Evolutionary conservation across 2,329 filamentous ascomycete species (phyloP).

Genomic region (Elsinoe ampelina): DNA sequence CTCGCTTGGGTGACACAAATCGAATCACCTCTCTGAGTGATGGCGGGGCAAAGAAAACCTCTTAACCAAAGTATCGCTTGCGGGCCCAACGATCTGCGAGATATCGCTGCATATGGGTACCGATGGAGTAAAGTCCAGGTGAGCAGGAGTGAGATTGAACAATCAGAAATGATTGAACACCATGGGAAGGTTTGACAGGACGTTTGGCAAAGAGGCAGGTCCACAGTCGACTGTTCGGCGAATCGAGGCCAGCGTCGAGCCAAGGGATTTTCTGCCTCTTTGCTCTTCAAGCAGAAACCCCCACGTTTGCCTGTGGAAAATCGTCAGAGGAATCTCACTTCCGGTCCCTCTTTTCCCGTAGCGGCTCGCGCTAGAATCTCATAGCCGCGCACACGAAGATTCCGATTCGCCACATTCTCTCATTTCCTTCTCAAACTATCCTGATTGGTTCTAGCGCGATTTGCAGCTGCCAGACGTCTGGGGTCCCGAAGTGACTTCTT

Average conservation of each 20-base stretch:
- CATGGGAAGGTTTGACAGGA: neutral
- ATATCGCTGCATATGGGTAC: slow-evolving; percentile 42
- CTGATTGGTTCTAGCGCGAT: neutral
- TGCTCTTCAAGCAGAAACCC: neutral
- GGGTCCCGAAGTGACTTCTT: slow-evolving; percentile 3
- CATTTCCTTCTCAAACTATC: neutral
- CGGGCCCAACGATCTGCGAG: slow-evolving; percentile 43
- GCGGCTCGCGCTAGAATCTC: neutral
- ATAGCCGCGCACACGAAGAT: neutral
- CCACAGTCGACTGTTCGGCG: neutral
- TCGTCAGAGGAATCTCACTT: slow-evolving; percentile 5
- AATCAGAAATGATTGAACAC: neutral
- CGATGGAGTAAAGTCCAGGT: neutral
- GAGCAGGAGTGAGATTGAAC: neutral
- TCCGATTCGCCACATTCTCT: neutral
- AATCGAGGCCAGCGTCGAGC: slow-evolving; percentile 8
- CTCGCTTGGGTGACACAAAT: neutral
- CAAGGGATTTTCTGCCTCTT: neutral
- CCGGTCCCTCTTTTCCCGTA: slow-evolving; percentile 8
- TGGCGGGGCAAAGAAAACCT: slow-evolving; percentile 11
- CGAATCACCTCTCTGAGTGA: neutral
- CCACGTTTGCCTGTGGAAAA: neutral
- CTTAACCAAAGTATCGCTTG: slow-evolving; percentile 37
- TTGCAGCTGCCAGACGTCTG: neutral
- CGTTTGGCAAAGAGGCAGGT: neutral